These are phyloP conservation scores for Hemisphaericaspora lyxosophila DNA, from an alignment of 1,139 yeast species.

Conservation along the genomic window DNA sequence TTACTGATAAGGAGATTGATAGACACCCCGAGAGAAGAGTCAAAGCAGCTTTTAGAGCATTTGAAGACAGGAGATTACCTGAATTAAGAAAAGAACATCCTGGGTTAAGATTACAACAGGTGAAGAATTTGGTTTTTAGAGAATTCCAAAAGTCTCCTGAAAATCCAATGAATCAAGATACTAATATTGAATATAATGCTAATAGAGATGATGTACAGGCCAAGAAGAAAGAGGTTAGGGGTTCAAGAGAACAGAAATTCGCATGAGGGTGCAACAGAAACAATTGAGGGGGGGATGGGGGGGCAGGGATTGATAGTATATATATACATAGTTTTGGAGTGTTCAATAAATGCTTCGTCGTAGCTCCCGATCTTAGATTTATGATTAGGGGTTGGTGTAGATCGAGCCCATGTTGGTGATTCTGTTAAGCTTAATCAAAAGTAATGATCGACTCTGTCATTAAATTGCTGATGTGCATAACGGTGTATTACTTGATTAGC, in stretches of 20 bases:
- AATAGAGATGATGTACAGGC: constrained; percentile 50
- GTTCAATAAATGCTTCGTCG: too few relatives aligned
- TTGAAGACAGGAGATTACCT: constrained; percentile 70
- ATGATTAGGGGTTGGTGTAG: too few relatives aligned
- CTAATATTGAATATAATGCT: constrained; percentile 65
- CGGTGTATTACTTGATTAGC: too few relatives aligned
- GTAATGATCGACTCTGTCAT: too few relatives aligned
- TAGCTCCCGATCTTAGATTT: too few relatives aligned
- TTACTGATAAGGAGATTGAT: constrained; percentile 64
- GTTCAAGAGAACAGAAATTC: constrained; percentile 45
- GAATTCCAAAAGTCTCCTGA: constrained; percentile 81
- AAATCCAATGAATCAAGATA: constrained; percentile 82
- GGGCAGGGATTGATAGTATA: too few relatives aligned
- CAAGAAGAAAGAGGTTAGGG: constrained; percentile 52
- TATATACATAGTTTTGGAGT: too few relatives aligned
- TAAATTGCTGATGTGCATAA: too few relatives aligned
- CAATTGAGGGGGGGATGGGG: too few relatives aligned
- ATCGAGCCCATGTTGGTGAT: too few relatives aligned
- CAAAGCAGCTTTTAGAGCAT: constrained; percentile 77
- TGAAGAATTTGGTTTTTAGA: constrained; percentile 70
- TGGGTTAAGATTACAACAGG: constrained; percentile 76
- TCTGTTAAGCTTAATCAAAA: too few relatives aligned
- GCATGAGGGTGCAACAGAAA: too few relatives aligned
- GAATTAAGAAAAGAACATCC: constrained; percentile 75
- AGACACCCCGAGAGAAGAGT: constrained; percentile 89